Conservation (phyloP, 2,329 filamentous ascomycete genomes). For the Aspergillus chevalieri region DNA sequence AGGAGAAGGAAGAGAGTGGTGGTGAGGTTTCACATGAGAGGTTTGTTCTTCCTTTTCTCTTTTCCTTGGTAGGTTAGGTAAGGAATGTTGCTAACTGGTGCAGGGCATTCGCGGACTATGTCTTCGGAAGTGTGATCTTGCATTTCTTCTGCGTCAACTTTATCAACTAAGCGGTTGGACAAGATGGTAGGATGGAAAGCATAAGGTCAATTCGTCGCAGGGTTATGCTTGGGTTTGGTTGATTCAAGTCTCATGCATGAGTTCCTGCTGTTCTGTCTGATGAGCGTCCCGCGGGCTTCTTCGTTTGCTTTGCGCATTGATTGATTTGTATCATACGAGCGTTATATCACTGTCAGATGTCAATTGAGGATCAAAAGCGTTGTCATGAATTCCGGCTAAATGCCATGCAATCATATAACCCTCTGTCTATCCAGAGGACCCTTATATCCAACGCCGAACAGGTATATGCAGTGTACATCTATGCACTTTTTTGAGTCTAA, state of each 20-base stretch:
- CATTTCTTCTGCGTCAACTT: slow-evolving; percentile 99
- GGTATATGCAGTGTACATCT: slow-evolving; percentile 1
- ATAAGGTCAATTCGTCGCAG: not conserved
- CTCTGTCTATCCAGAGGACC: too few relatives aligned
- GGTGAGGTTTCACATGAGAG: slow-evolving; percentile 35
- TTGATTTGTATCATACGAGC: not conserved
- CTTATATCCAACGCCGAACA: not conserved
- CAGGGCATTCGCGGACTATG: slow-evolving; percentile 92
- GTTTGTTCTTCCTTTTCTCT: slow-evolving; percentile 17
- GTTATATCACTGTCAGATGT: not conserved
- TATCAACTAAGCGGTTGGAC: slow-evolving; percentile 66
- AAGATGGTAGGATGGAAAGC: not conserved
- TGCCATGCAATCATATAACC: too few relatives aligned
- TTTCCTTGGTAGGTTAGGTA: not conserved
- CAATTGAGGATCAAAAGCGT: not conserved
- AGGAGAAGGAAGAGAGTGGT: slow-evolving; percentile 17
- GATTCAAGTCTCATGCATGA: not conserved
- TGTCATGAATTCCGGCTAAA: too few relatives aligned
- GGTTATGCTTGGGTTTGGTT: not conserved
- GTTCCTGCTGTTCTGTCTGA: not conserved
- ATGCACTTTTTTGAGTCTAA: slow-evolving; percentile 3
- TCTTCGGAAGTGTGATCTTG: slow-evolving; percentile 88
- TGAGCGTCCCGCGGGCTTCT: not conserved
- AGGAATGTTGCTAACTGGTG: slow-evolving; percentile 1
- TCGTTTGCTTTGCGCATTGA: not conserved